Percentiles rank a stretch among this genome's conserved stretches.
Conservation (phyloP, 2,329 filamentous ascomycete species). For the Neurospora crassa region DNA sequence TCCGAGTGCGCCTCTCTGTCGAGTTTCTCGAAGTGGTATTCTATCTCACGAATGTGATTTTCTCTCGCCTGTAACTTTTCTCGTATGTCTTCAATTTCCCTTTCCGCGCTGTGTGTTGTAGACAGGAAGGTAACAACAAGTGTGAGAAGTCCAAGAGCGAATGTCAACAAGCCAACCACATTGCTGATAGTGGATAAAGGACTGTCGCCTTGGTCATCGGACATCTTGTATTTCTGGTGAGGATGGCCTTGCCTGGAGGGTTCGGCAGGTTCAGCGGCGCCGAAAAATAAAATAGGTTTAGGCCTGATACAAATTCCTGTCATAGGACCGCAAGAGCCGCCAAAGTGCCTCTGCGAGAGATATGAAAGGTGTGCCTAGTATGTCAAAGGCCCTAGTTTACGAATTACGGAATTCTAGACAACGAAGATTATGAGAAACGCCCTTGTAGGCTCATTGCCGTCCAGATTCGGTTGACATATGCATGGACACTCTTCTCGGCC, state of each 20-base stretch:
- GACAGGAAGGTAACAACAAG: neutral
- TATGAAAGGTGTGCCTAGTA: too few relatives aligned
- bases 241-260: neutral
- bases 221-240: neutral
- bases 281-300: too few relatives aligned
- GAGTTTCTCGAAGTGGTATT: accelerated
- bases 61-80: neutral
- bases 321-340: too few relatives aligned
- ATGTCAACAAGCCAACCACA: neutral
- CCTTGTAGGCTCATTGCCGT: too few relatives aligned
- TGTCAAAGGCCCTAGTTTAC: too few relatives aligned
- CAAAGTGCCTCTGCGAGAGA: too few relatives aligned
- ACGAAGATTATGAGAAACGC: too few relatives aligned
- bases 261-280: neutral
- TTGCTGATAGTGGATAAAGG: neutral
- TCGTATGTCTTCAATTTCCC: neutral
- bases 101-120: neutral
- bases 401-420: too few relatives aligned
- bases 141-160: neutral
- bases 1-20: neutral
- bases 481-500: too few relatives aligned
- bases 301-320: too few relatives aligned
- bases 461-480: too few relatives aligned
- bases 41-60: neutral
- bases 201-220: neutral